Percentiles rank a stretch among this genome's conserved stretches.
These are phyloP conservation scores for Narthecium ossifragum DNA, from an alignment of 106 monocot species.

Conservation along the genomic window DNA sequence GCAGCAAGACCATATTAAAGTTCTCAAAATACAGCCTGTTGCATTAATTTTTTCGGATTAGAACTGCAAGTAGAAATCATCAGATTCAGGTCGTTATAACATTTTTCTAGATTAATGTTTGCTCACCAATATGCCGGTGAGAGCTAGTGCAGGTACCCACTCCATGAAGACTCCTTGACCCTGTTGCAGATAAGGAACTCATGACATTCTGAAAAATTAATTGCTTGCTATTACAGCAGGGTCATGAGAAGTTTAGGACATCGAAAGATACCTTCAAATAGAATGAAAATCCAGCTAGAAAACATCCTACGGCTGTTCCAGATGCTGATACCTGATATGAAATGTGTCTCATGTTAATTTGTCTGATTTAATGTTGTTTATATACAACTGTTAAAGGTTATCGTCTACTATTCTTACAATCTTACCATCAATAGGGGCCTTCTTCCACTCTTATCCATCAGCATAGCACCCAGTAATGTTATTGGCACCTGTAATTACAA, in stretches of 20 bases:
- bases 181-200: constrained; percentile 12
- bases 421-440: constrained; percentile 65
- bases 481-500: constrained; percentile 70
- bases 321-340: constrained; percentile 72
- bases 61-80: too few relatives aligned
- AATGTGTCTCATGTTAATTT: background rate
- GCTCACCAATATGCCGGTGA: constrained; percentile 56
- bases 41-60: too few relatives aligned
- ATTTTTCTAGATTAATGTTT: background rate
- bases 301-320: constrained; percentile 61
- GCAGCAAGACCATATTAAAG: background rate
- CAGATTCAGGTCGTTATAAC: too few relatives aligned
- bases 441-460: constrained; percentile 78
- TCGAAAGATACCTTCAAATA: constrained; percentile 37
- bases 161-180: constrained; percentile 32
- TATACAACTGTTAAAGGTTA: too few relatives aligned
- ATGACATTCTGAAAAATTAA: background rate
- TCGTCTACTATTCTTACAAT: background rate
- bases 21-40: too few relatives aligned
- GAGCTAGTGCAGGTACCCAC: constrained; percentile 39
- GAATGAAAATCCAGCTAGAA: constrained; percentile 58
- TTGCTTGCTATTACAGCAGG: background rate
- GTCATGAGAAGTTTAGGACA: background rate
- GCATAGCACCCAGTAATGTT: constrained; percentile 48
- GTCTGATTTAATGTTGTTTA: background rate